Conservation (phyloP, 108 stramenopile species). For the Nitzschia sp. region DNA sequence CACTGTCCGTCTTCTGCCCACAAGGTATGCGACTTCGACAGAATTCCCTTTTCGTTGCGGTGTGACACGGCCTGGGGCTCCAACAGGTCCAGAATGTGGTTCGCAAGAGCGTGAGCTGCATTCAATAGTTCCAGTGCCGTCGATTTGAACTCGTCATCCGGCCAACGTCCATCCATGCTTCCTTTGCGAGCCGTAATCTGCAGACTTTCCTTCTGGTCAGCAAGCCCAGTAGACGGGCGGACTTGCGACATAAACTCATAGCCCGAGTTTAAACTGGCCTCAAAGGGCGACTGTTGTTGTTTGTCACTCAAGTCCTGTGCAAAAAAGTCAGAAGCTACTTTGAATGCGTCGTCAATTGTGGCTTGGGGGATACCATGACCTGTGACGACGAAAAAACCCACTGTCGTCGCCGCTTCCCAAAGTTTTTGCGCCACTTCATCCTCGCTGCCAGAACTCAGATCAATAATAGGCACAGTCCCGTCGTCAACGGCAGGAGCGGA, state of each 20-base stretch:
- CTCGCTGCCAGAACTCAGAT: slow-evolving; percentile 23
- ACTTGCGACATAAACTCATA: slow-evolving; percentile 48
- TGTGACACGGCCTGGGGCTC: slow-evolving; percentile 27
- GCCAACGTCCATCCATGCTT: slow-evolving; percentile 60
- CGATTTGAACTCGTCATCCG: slow-evolving; percentile 20
- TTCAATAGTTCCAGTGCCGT: slow-evolving; percentile 19
- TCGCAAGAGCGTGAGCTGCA: slow-evolving; percentile 35
- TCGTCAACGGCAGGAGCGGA: slow-evolving; percentile 20
- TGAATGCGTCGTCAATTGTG: slow-evolving; percentile 37
- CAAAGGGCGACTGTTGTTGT: slow-evolving; percentile 43
- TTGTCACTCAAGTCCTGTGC: slow-evolving; percentile 17
- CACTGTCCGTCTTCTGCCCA: slow-evolving; percentile 58
- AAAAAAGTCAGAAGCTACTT: slow-evolving; percentile 41
- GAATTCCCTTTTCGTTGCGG: slow-evolving; percentile 4
- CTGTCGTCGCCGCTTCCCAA: slow-evolving; percentile 46
- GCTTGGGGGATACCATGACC: slow-evolving; percentile 46
- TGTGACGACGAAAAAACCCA: slow-evolving; percentile 52
- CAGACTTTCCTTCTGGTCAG: slow-evolving; percentile 55
- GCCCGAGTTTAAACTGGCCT: slow-evolving; percentile 31
- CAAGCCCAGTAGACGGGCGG: slow-evolving; percentile 38
- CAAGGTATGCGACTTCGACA: slow-evolving; percentile 34
- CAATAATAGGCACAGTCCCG: slow-evolving; percentile 38
- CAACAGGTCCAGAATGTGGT: slow-evolving; percentile 30
- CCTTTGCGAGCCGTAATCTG: slow-evolving; percentile 56
- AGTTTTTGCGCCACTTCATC: slow-evolving; percentile 38